A percentile compares a stretch with the other conserved stretches of the same genome.
These are phyloP conservation scores for Entophlyctis luteolus DNA, from an alignment of 192 early-diverging fungal species.

Conservation along the genomic window DNA sequence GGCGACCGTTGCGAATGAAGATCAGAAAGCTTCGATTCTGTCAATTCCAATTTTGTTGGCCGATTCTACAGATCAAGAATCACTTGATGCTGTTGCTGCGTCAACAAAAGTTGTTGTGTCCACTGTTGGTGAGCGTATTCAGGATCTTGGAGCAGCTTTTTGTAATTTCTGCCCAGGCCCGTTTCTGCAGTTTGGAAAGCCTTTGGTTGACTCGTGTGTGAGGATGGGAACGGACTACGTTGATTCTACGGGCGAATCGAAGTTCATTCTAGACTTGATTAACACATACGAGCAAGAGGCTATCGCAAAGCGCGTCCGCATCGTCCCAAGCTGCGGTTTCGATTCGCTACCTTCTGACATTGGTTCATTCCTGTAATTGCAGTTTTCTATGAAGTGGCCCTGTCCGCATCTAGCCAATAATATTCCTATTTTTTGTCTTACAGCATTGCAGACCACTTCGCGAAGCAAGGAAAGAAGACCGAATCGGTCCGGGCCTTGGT, in stretches of 20 bases:
- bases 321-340: constrained; percentile 83
- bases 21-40: background rate
- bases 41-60: constrained; percentile 64
- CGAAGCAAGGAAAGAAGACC: constrained; percentile 29
- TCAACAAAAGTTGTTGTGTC: constrained; percentile 72
- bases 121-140: constrained; percentile 57
- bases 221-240: constrained; percentile 74
- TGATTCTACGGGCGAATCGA: constrained; percentile 83
- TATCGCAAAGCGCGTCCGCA: constrained; percentile 55
- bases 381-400: background rate
- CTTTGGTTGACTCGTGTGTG: constrained; percentile 68
- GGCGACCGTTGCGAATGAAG: constrained; percentile 9
- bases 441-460: constrained; percentile 45
- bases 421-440: background rate
- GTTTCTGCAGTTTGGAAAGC: constrained; percentile 66
- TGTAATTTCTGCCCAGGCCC: constrained; percentile 37
- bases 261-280: constrained; percentile 63
- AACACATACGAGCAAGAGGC: constrained; percentile 67
- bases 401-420: background rate
- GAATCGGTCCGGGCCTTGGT: constrained; percentile 23
- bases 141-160: background rate
- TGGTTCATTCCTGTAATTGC: constrained; percentile 63
- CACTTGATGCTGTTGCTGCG: constrained; percentile 57
- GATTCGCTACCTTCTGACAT: constrained; percentile 89
- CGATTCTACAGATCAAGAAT: constrained; percentile 55